Percentiles rank a stretch among this genome's conserved stretches.
Evolutionary conservation across 148 eudicot species (phyloP).

Genomic region (Oxyria digyna): DNA sequence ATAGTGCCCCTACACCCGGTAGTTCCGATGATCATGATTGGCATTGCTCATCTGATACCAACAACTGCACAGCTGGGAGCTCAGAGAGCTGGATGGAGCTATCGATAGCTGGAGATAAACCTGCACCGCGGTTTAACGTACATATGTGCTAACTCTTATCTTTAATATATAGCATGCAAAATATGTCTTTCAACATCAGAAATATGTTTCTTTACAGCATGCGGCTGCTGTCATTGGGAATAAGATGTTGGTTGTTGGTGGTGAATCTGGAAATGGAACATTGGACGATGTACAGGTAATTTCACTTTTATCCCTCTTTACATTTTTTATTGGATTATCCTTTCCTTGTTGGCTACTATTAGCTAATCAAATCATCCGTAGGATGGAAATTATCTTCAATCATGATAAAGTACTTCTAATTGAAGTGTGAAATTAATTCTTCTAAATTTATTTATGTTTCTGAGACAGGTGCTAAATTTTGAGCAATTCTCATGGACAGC

Average conservation of each 20-base stretch:
- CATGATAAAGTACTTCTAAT: neutral
- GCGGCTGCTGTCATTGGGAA: conserved; percentile 86
- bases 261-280: conserved; percentile 67
- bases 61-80: conserved; percentile 46
- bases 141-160: neutral
- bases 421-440: neutral
- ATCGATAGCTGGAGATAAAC: conserved; percentile 82
- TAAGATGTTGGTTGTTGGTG: conserved; percentile 98
- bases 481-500: conserved; percentile 82
- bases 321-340: neutral
- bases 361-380: neutral
- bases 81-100: conserved; percentile 83
- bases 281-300: conserved; percentile 89
- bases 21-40: conserved; percentile 34
- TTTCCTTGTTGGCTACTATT: neutral
- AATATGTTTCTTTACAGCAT: conserved; percentile 43
- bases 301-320: neutral
- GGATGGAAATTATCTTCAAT: neutral
- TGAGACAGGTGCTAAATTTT: conserved; percentile 70
- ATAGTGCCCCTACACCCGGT: conserved; percentile 10
- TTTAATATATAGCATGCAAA: neutral
- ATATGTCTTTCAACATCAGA: neutral
- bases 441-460: neutral
- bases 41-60: conserved; percentile 45
- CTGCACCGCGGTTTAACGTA: conserved; percentile 86